Evolutionary conservation across 805 yeast species (phyloP).

Genomic region (Starmerella vaccinii): DNA sequence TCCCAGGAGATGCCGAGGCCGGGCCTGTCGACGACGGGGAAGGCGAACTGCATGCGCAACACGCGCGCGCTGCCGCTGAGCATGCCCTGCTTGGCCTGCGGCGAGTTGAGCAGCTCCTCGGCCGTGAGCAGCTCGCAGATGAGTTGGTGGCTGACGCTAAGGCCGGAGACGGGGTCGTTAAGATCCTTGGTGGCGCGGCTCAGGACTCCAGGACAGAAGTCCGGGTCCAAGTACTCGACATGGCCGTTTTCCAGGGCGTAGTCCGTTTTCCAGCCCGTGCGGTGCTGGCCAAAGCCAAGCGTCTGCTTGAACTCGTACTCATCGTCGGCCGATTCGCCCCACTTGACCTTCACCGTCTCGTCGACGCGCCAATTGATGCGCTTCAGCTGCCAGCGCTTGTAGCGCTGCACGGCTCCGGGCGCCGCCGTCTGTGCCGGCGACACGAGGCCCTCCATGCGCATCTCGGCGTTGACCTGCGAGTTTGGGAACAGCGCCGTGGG

Average conservation of each 20-base stretch:
- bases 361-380: slow-evolving; percentile 82
- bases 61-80: slow-evolving; percentile 90
- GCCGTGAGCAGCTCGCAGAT: slow-evolving; percentile 88
- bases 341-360: slow-evolving; percentile 42
- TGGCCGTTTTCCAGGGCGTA: slow-evolving; percentile 58
- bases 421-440: slow-evolving; percentile 14
- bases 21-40: slow-evolving; percentile 75
- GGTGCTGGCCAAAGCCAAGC: slow-evolving; percentile 68
- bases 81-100: slow-evolving; percentile 29
- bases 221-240: slow-evolving; percentile 46
- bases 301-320: slow-evolving; percentile 57
- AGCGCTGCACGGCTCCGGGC: slow-evolving; percentile 6
- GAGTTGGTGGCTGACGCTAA: slow-evolving; percentile 63
- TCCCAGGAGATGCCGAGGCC: slow-evolving; percentile 98
- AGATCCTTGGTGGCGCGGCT: slow-evolving; percentile 36
- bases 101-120: slow-evolving; percentile 47
- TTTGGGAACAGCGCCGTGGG: slow-evolving; percentile 88
- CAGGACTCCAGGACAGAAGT: slow-evolving; percentile 27
- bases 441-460: slow-evolving; percentile 50
- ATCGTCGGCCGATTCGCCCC: slow-evolving; percentile 14
- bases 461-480: slow-evolving; percentile 72
- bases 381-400: slow-evolving; percentile 82
- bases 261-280: slow-evolving; percentile 93
- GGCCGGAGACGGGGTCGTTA: slow-evolving; percentile 69
- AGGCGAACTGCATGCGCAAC: slow-evolving; percentile 82